Evolutionary conservation across 2,329 filamentous ascomycete species (phyloP).

Genomic region (Sporothrix dimorphospora): DNA sequence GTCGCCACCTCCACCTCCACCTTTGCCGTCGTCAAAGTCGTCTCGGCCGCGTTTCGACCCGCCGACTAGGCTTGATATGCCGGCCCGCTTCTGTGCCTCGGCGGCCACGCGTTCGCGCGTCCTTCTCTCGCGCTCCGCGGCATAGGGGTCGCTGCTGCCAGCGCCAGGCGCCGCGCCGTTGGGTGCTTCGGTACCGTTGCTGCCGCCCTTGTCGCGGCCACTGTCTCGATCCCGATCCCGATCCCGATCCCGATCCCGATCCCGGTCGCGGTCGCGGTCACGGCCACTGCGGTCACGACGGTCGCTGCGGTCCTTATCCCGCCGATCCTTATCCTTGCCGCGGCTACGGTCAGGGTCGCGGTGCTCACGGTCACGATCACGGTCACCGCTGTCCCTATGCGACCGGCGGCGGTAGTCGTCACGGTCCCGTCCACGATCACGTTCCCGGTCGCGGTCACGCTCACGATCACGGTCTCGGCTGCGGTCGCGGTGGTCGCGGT

Average conservation of each 20-base stretch:
- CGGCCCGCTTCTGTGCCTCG: slow-evolving; percentile 60
- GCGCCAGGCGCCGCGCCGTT: slow-evolving; percentile 31
- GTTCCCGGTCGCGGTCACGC: slow-evolving; percentile 33
- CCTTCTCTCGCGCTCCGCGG: slow-evolving; percentile 68
- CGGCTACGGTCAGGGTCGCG: slow-evolving; percentile 34
- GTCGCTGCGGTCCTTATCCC: slow-evolving; percentile 29
- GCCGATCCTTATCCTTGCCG: slow-evolving; percentile 25
- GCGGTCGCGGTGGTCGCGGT: slow-evolving; percentile 38
- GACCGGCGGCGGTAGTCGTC: slow-evolving; percentile 7
- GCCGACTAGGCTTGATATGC: slow-evolving; percentile 57
- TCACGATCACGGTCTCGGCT: slow-evolving; percentile 33
- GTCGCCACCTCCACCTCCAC: slow-evolving; percentile 52
- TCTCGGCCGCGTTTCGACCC: slow-evolving; percentile 57
- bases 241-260: slow-evolving; percentile 39
- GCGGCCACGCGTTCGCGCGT: slow-evolving; percentile 68
- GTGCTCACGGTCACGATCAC: slow-evolving; percentile 26
- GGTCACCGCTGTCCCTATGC: slow-evolving; percentile 4
- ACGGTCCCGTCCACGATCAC: slow-evolving; percentile 6
- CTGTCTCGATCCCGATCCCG: slow-evolving; percentile 35
- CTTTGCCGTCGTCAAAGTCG: slow-evolving; percentile 49
- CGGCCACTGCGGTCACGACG: slow-evolving; percentile 21
- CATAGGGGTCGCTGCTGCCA: slow-evolving; percentile 58
- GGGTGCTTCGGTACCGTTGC: slow-evolving; percentile 11
- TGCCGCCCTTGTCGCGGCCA: background rate
- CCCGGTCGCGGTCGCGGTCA: slow-evolving; percentile 39